A percentile compares a stretch with the other conserved stretches of the same genome.
phyloP scores from a whole-genome alignment of 1,284 basidiomycete genomes.

The Lignosus rhinocerotis region DNA sequence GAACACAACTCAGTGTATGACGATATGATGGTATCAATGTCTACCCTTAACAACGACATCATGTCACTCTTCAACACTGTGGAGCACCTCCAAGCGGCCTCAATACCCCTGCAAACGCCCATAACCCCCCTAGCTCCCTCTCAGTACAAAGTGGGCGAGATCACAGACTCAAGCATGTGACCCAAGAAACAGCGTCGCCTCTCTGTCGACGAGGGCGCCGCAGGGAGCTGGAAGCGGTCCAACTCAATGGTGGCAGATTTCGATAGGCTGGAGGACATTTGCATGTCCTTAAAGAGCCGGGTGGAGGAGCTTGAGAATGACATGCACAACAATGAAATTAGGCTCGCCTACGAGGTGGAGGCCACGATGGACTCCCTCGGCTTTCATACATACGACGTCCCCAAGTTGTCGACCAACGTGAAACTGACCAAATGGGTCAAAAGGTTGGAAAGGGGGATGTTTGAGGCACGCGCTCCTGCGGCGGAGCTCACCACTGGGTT shows the following conservation, averaged over 20 bases:
- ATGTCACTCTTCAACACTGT: conserved; percentile 20
- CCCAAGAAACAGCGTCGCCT: conserved; percentile 37
- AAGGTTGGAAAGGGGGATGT: conserved; percentile 29
- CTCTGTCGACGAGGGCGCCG: conserved; percentile 22
- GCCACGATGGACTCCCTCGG: conserved; percentile 30
- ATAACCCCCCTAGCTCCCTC: background rate
- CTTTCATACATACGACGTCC: background rate
- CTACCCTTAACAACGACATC: conserved; percentile 30
- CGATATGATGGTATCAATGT: conserved; percentile 31
- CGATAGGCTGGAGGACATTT: conserved; percentile 40
- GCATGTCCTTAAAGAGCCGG: conserved; percentile 40
- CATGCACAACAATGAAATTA: conserved; percentile 38
- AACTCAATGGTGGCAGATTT: conserved; percentile 28
- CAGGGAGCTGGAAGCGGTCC: background rate
- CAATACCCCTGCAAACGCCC: background rate
- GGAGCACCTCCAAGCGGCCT: conserved; percentile 4
- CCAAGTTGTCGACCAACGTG: conserved; percentile 4
- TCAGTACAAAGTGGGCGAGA: conserved; percentile 5
- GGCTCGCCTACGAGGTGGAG: conserved; percentile 38
- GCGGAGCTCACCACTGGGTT: conserved; percentile 39
- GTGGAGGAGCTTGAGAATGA: conserved; percentile 46
- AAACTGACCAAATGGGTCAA: conserved; percentile 41
- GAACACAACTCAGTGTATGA: conserved; percentile 20
- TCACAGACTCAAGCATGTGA: background rate
- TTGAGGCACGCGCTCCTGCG: background rate